Conservation (phyloP, 805 yeast species). For the Ogataea paraovalis region DNA sequence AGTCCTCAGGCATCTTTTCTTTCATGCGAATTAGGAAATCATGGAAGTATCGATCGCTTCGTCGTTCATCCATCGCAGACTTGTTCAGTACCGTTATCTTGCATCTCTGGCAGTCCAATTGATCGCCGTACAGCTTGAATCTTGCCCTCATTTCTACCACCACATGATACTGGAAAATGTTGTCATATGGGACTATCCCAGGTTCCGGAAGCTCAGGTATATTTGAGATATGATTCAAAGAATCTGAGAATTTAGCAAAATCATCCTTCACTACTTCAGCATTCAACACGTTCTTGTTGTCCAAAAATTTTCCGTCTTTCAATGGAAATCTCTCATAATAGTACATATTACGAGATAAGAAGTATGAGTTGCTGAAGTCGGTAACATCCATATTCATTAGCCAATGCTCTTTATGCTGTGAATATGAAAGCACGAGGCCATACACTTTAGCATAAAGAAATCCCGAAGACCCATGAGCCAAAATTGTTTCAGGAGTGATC, state of each 20-base stretch:
- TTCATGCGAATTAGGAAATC: conserved; percentile 17
- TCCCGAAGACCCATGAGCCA: not conserved
- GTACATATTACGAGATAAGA: not conserved
- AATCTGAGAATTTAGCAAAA: conserved; percentile 2
- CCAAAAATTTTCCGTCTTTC: conserved; percentile 2
- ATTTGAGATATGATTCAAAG: not conserved
- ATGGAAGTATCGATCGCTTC: conserved; percentile 12
- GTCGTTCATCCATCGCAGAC: conserved; percentile 5
- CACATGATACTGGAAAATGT: conserved; percentile 11
- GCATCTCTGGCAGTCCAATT: conserved; percentile 19
- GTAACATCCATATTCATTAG: conserved; percentile 14
- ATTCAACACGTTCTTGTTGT: conserved; percentile 6
- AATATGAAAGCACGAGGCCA: conserved; percentile 14
- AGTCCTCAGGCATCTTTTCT: conserved; percentile 8
- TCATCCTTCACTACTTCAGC: conserved; percentile 11
- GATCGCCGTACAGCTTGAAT: conserved; percentile 13
- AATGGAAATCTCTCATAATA: conserved; percentile 9
- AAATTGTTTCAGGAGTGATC: not conserved
- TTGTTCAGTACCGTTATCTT: conserved; percentile 8
- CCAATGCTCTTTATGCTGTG: conserved; percentile 1
- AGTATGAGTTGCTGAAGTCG: conserved; percentile 20
- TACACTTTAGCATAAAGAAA: conserved; percentile 8
- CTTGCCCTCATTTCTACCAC: conserved; percentile 19
- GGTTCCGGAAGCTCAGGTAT: conserved; percentile 9
- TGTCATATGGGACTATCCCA: conserved; percentile 11